Evolutionary conservation across 2,329 filamentous ascomycete species (phyloP).

Genomic region (Trichocomaceae sp.): DNA sequence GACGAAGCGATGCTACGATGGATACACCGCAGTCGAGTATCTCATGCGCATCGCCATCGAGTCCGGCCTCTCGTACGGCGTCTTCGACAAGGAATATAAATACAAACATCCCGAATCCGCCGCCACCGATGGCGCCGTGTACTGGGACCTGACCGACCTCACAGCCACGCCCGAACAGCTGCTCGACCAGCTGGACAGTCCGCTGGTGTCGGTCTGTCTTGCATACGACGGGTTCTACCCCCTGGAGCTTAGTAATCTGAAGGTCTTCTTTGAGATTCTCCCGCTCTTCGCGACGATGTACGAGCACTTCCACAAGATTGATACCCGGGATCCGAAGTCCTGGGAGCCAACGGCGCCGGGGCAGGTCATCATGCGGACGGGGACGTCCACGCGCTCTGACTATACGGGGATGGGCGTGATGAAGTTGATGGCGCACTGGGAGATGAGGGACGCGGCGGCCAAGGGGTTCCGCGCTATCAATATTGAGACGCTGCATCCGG

Average conservation of each 20-base stretch:
- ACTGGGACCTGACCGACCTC: conserved; percentile 15
- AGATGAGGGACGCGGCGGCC: conserved; percentile 31
- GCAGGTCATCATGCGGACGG: conserved; percentile 32
- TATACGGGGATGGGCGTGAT: conserved; percentile 31
- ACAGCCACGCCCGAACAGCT: conserved; percentile 13
- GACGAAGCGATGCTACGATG: conserved; percentile 8
- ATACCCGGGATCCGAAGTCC: conserved; percentile 18
- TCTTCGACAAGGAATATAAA: conserved; percentile 34
- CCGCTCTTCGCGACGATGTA: conserved; percentile 13
- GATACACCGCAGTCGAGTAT: conserved; percentile 18
- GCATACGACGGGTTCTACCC: conserved; percentile 27
- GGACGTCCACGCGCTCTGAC: conserved; percentile 30
- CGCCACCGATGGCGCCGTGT: conserved; percentile 17
- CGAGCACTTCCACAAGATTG: conserved; percentile 10
- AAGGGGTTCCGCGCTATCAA: conserved; percentile 30
- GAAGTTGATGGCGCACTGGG: conserved; percentile 28
- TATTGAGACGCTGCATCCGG: conserved; percentile 27
- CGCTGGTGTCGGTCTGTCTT: conserved; percentile 32
- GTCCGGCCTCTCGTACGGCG: conserved; percentile 30
- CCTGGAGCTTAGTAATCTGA: conserved; percentile 12
- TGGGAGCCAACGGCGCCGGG: conserved; percentile 24
- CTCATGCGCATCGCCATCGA: conserved; percentile 29
- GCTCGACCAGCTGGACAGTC: conserved; percentile 32
- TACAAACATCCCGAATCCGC: conserved; percentile 29
- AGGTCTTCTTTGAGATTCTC: conserved; percentile 18